Evolutionary conservation across 2,329 filamentous ascomycete genomes (phyloP), one percentile per base, ranked within the genome.

Genomic region (Phyllosticta citribraziliensis): DNA sequence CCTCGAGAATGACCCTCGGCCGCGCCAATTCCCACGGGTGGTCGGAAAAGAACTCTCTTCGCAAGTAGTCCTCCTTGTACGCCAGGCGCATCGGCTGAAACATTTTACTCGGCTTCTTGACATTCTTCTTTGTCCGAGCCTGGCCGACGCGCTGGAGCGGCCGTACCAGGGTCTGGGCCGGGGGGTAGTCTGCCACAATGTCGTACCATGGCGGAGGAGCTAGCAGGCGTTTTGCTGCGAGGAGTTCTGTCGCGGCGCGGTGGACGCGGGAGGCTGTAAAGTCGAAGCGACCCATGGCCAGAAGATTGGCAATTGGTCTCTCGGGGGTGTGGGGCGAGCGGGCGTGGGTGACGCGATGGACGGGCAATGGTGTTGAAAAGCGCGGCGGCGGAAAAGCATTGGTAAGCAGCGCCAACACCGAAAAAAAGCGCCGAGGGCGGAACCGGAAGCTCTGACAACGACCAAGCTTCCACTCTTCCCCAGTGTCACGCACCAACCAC

Each of bases 21-120:
- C 93, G 83, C 19, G 94, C 94, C 70, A 99, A 78, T 76, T 99
- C 94, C 94, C 94, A 99, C 5, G 94, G 94, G 73, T 99, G 94
- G 74, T 99, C 93, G 70, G 82, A 85, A 79, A 89, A 99, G 78
- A 97, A 99, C 27, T 86, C 84, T 66, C 77, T 80, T 65, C 94
- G 87, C 69, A 99, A 80, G 63, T 78, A 75, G 75, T 99, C 94
- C 74, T 99, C 94, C 63, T 88, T 84, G 72, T 94, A 97, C 59
- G 77, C 78, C 65, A 99, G 86, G 62, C 79, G 76, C 65, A 91
- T 83, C 1, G 94, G 94, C 67, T 86, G 84, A 79, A 92, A 97
- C 68, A 96, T 78, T 67, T 86, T 84, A 74, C 85, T 91, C 30
- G 88, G 81, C 73, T 87, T 88, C 40, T 70, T 71, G 54, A 80